Evolutionary conservation across 306 rosid genomes (phyloP).

Genomic region (Cucumis sativus): Cucumber_9930_V3 NC_026655.2:9508501-9509000

Average conservation of each 20-base stretch:
- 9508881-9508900: background rate
- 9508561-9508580: too few relatives aligned
- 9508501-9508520: background rate
- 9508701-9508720: too few relatives aligned
- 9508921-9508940: background rate
- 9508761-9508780: background rate
- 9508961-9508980: background rate
- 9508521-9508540: background rate
- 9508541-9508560: background rate
- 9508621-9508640: too few relatives aligned
- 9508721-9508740: too few relatives aligned
- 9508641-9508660: too few relatives aligned
- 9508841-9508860: background rate
- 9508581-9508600: too few relatives aligned
- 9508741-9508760: background rate
- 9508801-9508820: background rate
- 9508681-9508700: too few relatives aligned
- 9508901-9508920: background rate
- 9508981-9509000: background rate
- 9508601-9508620: too few relatives aligned
- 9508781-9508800: background rate
- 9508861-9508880: background rate
- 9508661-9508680: too few relatives aligned
- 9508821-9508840: slow-evolving; percentile 2
- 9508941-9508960: background rate